Conservation (phyloP, 306 rosid genomes). For the Acacia confusa region DNA sequence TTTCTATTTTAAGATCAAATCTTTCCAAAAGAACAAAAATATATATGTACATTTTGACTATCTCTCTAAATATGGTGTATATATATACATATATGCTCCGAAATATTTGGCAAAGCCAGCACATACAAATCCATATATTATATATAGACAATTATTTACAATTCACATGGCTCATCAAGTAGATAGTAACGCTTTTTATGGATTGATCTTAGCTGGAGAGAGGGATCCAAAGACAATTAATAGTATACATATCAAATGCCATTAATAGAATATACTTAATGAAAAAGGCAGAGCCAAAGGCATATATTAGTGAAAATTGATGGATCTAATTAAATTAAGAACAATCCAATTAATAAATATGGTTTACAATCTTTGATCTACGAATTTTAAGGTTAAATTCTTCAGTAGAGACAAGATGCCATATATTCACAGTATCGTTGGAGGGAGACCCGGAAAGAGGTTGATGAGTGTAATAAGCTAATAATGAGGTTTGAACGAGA, state of each 20-base stretch:
- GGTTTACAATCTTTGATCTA: not conserved
- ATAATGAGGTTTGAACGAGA: not conserved
- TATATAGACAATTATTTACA: not conserved
- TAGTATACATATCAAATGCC: not conserved
- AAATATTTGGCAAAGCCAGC: constrained; percentile 28
- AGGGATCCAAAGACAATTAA: constrained; percentile 8
- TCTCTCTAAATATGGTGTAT: not conserved
- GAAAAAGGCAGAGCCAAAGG: not conserved
- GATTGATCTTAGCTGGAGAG: constrained; percentile 2
- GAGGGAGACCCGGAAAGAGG: not conserved
- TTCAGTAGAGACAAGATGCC: not conserved
- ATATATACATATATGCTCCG: not conserved
- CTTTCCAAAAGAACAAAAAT: constrained; percentile 16
- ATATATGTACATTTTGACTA: not conserved
- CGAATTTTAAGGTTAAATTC: not conserved
- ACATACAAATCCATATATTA: not conserved
- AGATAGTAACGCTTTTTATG: constrained; percentile 1
- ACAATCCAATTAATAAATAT: not conserved
- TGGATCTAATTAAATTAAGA: not conserved
- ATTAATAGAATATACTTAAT: constrained; percentile 8
- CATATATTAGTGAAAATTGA: not conserved
- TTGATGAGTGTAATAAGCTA: not conserved
- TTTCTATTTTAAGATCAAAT: constrained; percentile 33
- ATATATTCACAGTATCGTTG: not conserved
- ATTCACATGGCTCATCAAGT: constrained; percentile 34